Base-by-base conservation (phyloP, 257 asterid genomes). In the Phtheirospermum japonicum region DNA sequence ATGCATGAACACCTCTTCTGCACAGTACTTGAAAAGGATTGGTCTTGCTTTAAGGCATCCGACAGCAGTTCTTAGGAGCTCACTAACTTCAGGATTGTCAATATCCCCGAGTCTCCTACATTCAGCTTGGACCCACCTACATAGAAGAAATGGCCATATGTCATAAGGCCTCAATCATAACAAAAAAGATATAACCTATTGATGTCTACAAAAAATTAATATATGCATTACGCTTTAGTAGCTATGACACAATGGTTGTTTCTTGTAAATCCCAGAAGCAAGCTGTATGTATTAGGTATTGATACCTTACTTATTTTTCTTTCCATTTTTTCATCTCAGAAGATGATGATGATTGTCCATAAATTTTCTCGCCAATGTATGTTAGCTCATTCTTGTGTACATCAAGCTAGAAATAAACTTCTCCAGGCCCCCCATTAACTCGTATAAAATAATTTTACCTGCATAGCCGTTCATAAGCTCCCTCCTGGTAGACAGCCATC, bases 401-500 rank as follows among this genome's bases (percentile, higher is more conserved):
- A 30, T 31, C 54, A 39, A 50, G 52, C 34, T 37, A 34, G 20
- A 57, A 49, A 58, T 36, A 33, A 39, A 30, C 28, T 52, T 36
- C 23, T 59, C 48, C 56, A 62, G 32, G 52, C 32, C 56, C 19
- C n/a, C 57, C 34, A 33, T 46, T 16, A 36, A 63, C 53, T 57
- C 61, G 36, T 50, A 51, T 26, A 46, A 52, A 5, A 61, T 55
- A 74, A 58, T 36, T 57, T 64, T 79, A 92, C 99, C 99, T 92
- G 97, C 99, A 92, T 40, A 89, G 67, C 64, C 99, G 95, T 78
- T 92, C 99, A 75, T 87, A 89, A 14, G 99, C 99, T 51, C 97
- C 99, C 80, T 92, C 99, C 80, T 92, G 99, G 83, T 92, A 86
- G 79, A 85, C 94, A 72, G 97, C 93, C 99, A 92, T 92, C 97